A percentile compares a stretch with the other conserved stretches of the same genome.
Conservation (phyloP, 306 rosid genomes). For the Pyrus communis region DNA sequence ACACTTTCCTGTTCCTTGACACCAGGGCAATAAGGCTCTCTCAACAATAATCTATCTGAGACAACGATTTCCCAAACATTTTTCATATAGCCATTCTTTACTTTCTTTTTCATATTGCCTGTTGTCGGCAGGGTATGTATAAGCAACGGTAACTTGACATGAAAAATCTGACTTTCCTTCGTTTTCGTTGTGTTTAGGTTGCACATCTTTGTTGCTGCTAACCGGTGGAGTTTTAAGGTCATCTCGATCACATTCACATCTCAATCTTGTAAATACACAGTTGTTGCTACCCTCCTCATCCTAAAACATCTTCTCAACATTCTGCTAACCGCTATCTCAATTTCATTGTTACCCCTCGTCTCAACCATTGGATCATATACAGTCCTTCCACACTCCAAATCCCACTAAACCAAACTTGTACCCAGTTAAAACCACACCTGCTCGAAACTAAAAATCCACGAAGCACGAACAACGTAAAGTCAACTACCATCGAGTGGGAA, state of each 20-base stretch:
- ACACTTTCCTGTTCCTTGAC: too few species aligned
- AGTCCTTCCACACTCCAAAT: background rate
- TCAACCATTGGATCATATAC: background rate
- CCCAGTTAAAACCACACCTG: background rate
- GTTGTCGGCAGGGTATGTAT: background rate
- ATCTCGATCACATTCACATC: background rate
- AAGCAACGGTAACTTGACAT: too few species aligned
- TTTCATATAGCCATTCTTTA: too few species aligned
- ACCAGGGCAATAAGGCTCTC: too few species aligned
- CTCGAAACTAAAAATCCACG: background rate
- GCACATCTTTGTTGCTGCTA: background rate
- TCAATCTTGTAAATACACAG: background rate
- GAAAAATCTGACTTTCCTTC: too few species aligned
- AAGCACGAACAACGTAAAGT: background rate
- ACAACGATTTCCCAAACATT: too few species aligned
- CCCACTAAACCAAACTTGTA: background rate
- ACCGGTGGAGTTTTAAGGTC: background rate
- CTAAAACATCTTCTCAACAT: background rate
- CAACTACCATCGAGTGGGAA: background rate
- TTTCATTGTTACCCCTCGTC: background rate
- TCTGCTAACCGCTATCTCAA: background rate
- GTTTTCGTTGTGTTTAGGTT: too few species aligned
- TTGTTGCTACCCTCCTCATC: background rate
- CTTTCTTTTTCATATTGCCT: background rate
- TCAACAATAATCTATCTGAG: background rate